Evolutionary conservation across 148 eudicot genomes (phyloP).

Genomic region (Rhododendron molle): DNA sequence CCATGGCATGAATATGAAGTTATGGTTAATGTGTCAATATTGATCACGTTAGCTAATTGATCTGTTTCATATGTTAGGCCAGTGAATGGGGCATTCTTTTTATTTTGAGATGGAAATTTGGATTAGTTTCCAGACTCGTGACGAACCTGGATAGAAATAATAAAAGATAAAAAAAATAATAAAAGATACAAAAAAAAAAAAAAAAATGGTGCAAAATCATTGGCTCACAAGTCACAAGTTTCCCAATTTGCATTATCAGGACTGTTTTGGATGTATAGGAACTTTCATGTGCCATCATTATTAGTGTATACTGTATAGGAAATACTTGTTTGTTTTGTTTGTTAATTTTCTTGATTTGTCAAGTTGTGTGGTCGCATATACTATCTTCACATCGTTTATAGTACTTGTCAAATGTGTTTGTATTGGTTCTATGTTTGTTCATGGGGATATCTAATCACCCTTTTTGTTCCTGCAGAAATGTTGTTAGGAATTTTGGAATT

Average conservation of each 20-base stretch:
- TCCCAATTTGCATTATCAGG: background rate
- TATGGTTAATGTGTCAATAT: background rate
- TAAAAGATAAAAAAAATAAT: background rate
- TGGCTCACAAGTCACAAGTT: background rate
- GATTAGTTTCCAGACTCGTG: no score
- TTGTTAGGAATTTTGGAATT: constrained; percentile 33
- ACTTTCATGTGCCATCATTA: background rate
- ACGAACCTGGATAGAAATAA: background rate
- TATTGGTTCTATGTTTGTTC: background rate
- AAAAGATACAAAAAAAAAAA: background rate
- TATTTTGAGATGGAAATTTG: background rate
- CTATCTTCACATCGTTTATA: background rate
- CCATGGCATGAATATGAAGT: background rate
- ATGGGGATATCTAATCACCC: background rate
- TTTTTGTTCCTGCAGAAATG: constrained; percentile 25
- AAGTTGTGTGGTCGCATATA: background rate
- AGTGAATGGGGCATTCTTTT: background rate
- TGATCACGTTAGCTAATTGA: background rate
- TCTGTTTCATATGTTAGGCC: background rate
- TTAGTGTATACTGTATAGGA: background rate
- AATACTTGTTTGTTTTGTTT: background rate
- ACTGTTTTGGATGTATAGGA: background rate
- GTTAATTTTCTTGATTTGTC: background rate
- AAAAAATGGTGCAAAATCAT: background rate
- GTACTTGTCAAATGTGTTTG: background rate